Evolutionary conservation across 495 filamentous ascomycete genomes (phyloP).

Genomic region (Penicillium roqueforti): DNA sequence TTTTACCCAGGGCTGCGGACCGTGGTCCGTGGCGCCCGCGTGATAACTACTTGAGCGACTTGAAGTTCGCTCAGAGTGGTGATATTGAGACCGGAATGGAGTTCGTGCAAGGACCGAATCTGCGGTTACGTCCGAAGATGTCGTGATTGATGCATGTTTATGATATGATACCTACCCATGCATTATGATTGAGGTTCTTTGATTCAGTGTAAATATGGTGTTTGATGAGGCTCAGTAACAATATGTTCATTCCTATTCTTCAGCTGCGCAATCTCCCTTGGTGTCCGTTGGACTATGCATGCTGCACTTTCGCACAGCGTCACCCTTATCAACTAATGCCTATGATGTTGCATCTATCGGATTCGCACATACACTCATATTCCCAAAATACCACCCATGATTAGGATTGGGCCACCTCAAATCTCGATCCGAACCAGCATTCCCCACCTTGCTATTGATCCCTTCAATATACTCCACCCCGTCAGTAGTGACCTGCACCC

Average conservation of each 20-base stretch:
- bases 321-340: background rate
- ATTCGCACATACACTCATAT: slow-evolving; percentile 11
- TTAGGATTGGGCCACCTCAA: slow-evolving; percentile 22
- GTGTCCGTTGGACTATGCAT: background rate
- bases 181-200: background rate
- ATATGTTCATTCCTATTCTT: background rate
- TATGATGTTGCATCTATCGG: background rate
- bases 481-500: background rate
- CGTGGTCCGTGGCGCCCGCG: slow-evolving; percentile 53
- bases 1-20: slow-evolving; percentile 44
- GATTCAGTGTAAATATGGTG: slow-evolving; percentile 1
- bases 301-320: background rate
- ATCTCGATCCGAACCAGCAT: slow-evolving; percentile 23
- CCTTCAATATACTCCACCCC: background rate
- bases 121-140: slow-evolving; percentile 22
- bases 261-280: background rate
- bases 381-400: slow-evolving; percentile 44
- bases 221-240: background rate
- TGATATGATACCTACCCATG: background rate
- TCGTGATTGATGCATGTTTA: slow-evolving; percentile 13
- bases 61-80: slow-evolving; percentile 46
- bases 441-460: slow-evolving; percentile 12
- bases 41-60: slow-evolving; percentile 51
- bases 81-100: slow-evolving; percentile 39
- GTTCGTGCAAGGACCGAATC: slow-evolving; percentile 25